Conservation (phyloP, 768 basidiomycete genomes). For the Dacryopinax spathularia region DNA sequence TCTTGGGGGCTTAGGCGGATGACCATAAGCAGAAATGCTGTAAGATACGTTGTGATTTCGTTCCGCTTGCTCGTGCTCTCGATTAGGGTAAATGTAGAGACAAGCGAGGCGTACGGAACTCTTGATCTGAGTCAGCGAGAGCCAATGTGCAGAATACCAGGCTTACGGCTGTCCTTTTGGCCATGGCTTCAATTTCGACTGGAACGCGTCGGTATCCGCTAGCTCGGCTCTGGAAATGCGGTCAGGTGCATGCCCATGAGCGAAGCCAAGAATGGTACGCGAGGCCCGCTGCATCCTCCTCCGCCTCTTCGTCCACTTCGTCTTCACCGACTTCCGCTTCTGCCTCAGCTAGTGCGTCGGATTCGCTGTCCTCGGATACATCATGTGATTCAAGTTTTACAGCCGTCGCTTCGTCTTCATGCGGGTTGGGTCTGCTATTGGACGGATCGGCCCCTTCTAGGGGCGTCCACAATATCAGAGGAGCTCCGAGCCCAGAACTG, state of each 20-base stretch:
- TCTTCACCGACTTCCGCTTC: not conserved
- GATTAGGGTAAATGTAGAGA: conserved; percentile 75
- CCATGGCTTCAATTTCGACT: conserved; percentile 28
- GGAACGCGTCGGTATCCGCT: conserved; percentile 4
- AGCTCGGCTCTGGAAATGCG: conserved; percentile 9
- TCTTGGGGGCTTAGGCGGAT: conserved; percentile 70
- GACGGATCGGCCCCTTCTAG: not conserved
- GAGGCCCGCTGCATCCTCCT: not conserved
- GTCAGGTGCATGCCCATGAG: not conserved
- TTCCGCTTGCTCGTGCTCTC: conserved; percentile 90
- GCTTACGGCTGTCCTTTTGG: conserved; percentile 70
- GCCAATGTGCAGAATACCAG: not conserved
- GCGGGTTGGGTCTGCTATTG: not conserved
- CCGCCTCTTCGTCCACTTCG: conserved; percentile 1
- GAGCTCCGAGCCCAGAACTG: not conserved
- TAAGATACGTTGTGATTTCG: conserved; percentile 81
- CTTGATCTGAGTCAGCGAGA: conserved; percentile 28
- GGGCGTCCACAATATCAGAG: not conserved
- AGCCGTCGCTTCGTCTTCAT: conserved; percentile 1
- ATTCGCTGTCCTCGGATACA: not conserved
- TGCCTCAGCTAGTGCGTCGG: not conserved
- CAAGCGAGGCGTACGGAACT: conserved; percentile 86
- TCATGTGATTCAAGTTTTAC: not conserved
- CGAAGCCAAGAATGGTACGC: not conserved
- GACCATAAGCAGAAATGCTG: conserved; percentile 75